These are phyloP conservation scores for Colletotrichum costaricense DNA, from an alignment of 2,329 filamentous ascomycete species.

Conservation along the genomic window DNA sequence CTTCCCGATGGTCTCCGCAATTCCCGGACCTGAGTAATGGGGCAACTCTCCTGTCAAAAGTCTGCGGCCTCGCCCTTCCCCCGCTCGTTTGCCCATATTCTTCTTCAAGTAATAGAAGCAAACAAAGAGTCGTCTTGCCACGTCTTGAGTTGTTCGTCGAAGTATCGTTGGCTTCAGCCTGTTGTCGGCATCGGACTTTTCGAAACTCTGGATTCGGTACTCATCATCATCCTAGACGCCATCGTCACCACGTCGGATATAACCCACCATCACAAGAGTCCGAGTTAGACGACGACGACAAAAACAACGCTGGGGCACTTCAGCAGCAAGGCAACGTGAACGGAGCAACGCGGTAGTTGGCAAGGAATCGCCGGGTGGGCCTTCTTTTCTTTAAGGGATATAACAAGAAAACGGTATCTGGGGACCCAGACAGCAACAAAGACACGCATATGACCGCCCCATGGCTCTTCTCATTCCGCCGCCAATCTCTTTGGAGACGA, in stretches of 20 bases:
- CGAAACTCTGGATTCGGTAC: background rate
- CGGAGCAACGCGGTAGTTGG: background rate
- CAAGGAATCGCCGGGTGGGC: conserved; percentile 7
- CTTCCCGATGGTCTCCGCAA: conserved; percentile 15
- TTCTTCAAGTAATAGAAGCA: background rate
- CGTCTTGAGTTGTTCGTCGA: background rate
- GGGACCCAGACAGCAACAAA: conserved; percentile 7
- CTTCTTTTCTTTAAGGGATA: conserved; percentile 17
- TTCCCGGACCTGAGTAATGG: conserved; percentile 2
- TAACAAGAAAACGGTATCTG: background rate
- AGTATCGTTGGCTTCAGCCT: background rate
- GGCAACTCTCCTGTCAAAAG: background rate
- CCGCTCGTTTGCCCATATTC: background rate
- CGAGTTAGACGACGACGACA: background rate
- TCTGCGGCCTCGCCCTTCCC: background rate
- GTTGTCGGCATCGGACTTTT: background rate
- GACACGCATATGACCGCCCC: conserved; percentile 19
- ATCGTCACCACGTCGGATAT: background rate
- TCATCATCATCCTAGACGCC: background rate
- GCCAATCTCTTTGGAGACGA: background rate
- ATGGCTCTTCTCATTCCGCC: background rate
- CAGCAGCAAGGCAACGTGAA: background rate
- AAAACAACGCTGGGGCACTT: background rate
- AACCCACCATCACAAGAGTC: background rate
- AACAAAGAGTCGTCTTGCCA: background rate